Evolutionary conservation across 148 eudicot genomes (phyloP), one percentile per base, ranked within the genome.

Genomic region (Camellia lanceoleosa): DNA sequence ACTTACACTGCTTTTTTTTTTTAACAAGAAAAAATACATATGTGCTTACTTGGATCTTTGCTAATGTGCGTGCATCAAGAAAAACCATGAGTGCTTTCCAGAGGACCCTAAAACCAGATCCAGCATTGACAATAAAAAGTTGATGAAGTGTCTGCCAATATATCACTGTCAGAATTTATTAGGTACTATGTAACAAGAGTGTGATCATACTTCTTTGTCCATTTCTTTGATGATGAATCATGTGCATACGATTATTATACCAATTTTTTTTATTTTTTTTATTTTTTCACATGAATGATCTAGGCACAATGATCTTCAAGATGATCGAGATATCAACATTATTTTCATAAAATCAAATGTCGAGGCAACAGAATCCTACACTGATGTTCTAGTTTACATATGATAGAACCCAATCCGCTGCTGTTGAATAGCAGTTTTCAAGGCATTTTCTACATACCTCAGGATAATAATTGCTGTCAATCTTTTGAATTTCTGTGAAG

Each of bases 401-500:
- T 30, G 38, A 30, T 23, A 14, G 60, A 13, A n/a, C 7, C 5
- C 38, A 0, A 20, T 64, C 68, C 23, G 7, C 68, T 64, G 7
- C 43, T 16, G n/a, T 12, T 15, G 64, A 60, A 18, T 18, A 16
- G 64, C 64, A 30, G 68, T 64, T 64, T 20, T 19, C 38, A 30
- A 30, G 38, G 38, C 38, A 30, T 30, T 30, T 30, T 74, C 13
- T 20, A 79, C 73, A 52, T 87, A 90, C 92, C 90, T 89, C 94
- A 6, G 94, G 94, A 77, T 91, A 91, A 83, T 89, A 91, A 78
- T 81, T 85, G 82, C 90, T 89, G 74, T 89, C 91, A 68, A 91
- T 89, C 80, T 86, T 86, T 58, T 88, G 89, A 80, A 89, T 80
- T 75, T 88, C 94, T 75, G 83, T 16, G 78, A 91, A 88, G 70